Evolutionary conservation across 169 alveolate species (phyloP).

Genomic region (Plasmodium chabaudi): DNA sequence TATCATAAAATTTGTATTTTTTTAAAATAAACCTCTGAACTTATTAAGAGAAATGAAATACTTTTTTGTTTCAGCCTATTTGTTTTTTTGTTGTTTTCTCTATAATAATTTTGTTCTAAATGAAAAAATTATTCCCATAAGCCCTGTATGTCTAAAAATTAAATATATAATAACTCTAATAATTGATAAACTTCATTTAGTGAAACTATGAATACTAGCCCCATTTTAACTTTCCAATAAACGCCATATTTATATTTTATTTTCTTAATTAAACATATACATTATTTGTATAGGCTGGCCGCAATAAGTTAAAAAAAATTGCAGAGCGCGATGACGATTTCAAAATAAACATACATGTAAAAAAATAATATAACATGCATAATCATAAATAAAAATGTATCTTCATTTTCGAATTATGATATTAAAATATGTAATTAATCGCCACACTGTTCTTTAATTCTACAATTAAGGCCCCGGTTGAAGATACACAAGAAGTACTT

Average conservation of each 20-base stretch:
- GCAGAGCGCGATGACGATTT: constrained; percentile 70
- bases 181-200: background rate
- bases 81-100: constrained; percentile 40
- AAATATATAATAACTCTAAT: background rate
- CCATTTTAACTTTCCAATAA: background rate
- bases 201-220: too few relatives aligned
- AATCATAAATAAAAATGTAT: constrained; percentile 64
- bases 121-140: constrained; percentile 72
- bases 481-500: constrained; percentile 37
- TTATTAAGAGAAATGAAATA: constrained; percentile 42
- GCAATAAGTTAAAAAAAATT: constrained; percentile 71
- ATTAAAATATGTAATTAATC: too few relatives aligned
- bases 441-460: constrained; percentile 1
- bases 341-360: constrained; percentile 73
- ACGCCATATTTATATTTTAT: constrained; percentile 3
- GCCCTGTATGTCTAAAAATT: constrained; percentile 49
- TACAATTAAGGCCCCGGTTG: constrained; percentile 47
- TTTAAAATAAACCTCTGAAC: constrained; percentile 6
- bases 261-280: constrained; percentile 5
- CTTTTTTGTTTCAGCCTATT: constrained; percentile 33
- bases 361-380: constrained; percentile 64
- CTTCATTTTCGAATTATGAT: too few relatives aligned
- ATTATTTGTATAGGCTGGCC: constrained; percentile 34
- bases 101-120: constrained; percentile 61
- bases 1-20: background rate